Evolutionary conservation across 2,329 filamentous ascomycete genomes (phyloP), one percentile per base, ranked within the genome.

Genomic region (Cladosporium sp.): DNA sequence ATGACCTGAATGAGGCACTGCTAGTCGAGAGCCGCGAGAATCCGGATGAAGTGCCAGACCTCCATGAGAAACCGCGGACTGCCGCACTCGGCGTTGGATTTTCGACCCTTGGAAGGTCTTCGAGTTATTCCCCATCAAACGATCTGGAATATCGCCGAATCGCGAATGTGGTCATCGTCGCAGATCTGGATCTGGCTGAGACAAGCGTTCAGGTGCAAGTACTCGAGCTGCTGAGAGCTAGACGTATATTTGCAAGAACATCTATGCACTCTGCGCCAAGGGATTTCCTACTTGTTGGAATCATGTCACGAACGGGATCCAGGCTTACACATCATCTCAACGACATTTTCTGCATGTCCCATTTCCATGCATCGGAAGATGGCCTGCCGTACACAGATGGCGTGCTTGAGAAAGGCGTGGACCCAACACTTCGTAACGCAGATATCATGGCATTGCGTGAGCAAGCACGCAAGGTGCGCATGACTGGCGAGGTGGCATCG

Each of bases 301-400:
- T 96, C n/a, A 75, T 67, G 1, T 74, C 75, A 15, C 69, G 65
- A 6, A 68, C 71, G 17, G 58, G 61, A 8, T 59, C 65, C 6
- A 66, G 70, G 17, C 62, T 80, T 45, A 73, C 67, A 2, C 68
- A 71, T 40, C 78, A 80, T 64, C 64, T 81, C 56, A 95, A 91
- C 66, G 91, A 97, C 59, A 84, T 89, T 62, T 87, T 97, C 64
- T 90, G 91, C 69, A 86, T 97, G 58, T 93, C 90, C 0, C 92
- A 97, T 71, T 90, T 86, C 75, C 91, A 97, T 67, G 5, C 71
- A 74, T 47, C 39, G 15, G 52, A 45, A n/a, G 52, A 55, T n/a
- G 40, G 52, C 9, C 15, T 55, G 8, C 9, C 52, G 1, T 55
- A 55, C 6, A 69, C 78, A 9, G 40, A 57, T 12, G 47, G 50